Base-by-base conservation (phyloP, 306 rosid genomes). In the Vicia villosa region DNA sequence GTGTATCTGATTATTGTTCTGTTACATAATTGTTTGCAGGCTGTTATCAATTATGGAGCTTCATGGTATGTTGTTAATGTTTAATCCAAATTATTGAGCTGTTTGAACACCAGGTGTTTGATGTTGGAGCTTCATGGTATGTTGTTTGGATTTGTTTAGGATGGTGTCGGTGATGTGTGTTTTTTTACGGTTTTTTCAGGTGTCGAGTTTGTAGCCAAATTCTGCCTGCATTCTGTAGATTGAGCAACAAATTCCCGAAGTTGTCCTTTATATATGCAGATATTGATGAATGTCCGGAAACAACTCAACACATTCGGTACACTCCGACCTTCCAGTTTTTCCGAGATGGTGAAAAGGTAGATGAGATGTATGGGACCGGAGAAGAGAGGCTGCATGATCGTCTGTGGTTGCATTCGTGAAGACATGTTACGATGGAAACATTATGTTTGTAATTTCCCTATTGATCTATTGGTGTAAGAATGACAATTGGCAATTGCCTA, bases 11-110 rank as follows among this genome's bases (percentile, higher is more conserved):
- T 47, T 72, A 2, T n/a, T n/a, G 71, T 36, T 20, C 13, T 73
- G 32, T 58, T 32, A 4, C 63, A 10, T 6, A 52, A 24, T 66
- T 72, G 2, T 74, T 74, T 67, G 82, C 96, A 93, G 97, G 89
- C 94, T 40, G 97, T 90, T 38, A 87, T 93, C 87, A 90, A 88
- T 64, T 93, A 93, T 36, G 97, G 98, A 3, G 98, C 97, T 6
- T 85, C 98, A 30, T 90, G 97, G 97, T 88, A 76, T 42, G 86
- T 81, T 30, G 21, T 15, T 41, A 3, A 14, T 47, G 20, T 63
- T 42, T 30, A 0, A 28, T 30, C 3, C 28, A 4, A 36, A 43
- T 28, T 41, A 10, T 34, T 8, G 16, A 41, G 32, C 49, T 28
- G 3, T 28, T 65, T 74, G 81, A 60, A 52, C 82, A 2, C 85